Percentiles rank a stretch among this genome's conserved stretches.
phyloP scores from a whole-genome alignment of 2,329 filamentous ascomycete species.

The Trichoderma koningii region DNA sequence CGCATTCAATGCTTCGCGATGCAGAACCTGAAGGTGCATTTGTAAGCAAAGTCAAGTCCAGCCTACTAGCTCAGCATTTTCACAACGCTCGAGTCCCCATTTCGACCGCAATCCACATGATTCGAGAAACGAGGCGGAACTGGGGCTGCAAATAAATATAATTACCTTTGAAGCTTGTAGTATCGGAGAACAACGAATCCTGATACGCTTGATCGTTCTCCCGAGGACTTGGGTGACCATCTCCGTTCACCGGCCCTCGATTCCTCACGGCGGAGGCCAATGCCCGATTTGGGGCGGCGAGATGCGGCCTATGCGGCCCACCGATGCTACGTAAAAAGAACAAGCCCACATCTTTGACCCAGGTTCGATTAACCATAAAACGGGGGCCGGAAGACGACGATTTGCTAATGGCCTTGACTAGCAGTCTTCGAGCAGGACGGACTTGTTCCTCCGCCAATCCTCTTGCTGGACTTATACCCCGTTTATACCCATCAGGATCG shows the following conservation, averaged over 20 bases:
- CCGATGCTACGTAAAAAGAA: neutral
- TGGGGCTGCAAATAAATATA: neutral
- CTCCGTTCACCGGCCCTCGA: conserved; percentile 1
- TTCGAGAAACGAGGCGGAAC: neutral
- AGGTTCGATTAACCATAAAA: neutral
- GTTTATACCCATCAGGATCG: neutral
- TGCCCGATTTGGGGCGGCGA: neutral
- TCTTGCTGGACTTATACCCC: neutral
- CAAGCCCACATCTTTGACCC: neutral
- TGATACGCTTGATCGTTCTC: conserved; percentile 16
- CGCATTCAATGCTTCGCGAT: neutral
- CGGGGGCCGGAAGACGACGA: neutral
- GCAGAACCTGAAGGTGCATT: neutral
- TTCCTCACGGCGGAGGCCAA: neutral
- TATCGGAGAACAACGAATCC: no score
- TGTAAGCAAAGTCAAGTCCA: neutral
- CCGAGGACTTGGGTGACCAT: neutral
- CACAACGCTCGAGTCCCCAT: neutral
- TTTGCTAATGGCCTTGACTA: no score
- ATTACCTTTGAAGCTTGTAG: neutral
- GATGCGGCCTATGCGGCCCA: conserved; percentile 14
- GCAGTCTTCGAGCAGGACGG: neutral
- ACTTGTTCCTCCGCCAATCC: conserved; percentile 11
- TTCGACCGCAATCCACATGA: neutral
- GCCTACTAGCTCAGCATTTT: neutral